Base-by-base conservation (phyloP, 495 filamentous ascomycete species). In the Penicillium roqueforti region DNA sequence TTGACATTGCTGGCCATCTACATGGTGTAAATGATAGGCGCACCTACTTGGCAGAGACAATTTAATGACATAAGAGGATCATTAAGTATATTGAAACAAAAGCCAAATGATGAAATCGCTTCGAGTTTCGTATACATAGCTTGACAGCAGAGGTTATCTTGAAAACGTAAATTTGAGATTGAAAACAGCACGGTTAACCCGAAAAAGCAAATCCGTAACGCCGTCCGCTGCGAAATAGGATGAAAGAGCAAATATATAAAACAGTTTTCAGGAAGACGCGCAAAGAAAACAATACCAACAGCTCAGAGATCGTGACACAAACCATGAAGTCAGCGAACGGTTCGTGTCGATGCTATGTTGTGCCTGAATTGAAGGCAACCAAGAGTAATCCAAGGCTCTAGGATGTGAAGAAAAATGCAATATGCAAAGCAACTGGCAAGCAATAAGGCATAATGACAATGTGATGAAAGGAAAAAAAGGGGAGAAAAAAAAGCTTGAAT, bases 171-270 rank as follows among this genome's bases (percentile, higher is more conserved):
- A 44, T 31, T 29, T 51, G 5, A 41, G 3, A 52, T 50, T 50
- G 46, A 41, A 32, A 51, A 31, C 3, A 42, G 47, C 47, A 18
- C 4, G 22, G n/a, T n/a, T 42, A 22, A 49, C 18, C 50, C 40
- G 40, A 48, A 54, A 51, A 55, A 56, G 39, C 36, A 26, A 52
- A 23, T 36, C 58, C 48, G 49, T 48, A 64, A 65, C 64, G 64
- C 64, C 64, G 56, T 52, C 55, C 64, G 64, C 64, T 67, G 64
- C 64, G 59, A 48, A 44, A 34, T 19, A 58, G 41, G 53, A 53
- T 36, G 53, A 52, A 50, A 54, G 41, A 49, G 43, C 41, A 28
- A 20, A 57, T 57, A 48, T 58, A 64, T 64, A 59, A 18, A 54
- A 57, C 58, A 56, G 43, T 41, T 52, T 43, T 44, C 43, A 39